These are phyloP conservation scores for Saururus chinensis DNA, from an alignment of 164 flowering plant genomes.

Conservation along the genomic window DNA sequence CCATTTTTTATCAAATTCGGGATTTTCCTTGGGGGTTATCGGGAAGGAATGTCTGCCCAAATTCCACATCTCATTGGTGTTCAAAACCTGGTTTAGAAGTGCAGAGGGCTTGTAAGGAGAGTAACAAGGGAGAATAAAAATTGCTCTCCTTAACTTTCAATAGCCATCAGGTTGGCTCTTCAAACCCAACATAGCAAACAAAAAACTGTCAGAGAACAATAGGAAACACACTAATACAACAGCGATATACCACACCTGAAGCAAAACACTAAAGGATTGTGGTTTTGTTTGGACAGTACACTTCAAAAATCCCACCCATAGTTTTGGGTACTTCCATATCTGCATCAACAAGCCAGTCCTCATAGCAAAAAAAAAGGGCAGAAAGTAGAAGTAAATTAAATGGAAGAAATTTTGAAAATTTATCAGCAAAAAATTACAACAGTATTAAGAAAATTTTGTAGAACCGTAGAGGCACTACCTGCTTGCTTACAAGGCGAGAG, in stretches of 20 bases:
- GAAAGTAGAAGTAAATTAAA: not conserved
- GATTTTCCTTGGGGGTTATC: no score
- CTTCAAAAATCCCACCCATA: constrained; percentile 98
- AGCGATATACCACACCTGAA: constrained; percentile 52
- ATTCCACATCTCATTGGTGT: no score
- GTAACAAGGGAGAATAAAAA: no score
- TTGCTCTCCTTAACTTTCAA: not conserved
- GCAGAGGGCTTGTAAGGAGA: no score
- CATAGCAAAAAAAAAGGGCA: not conserved
- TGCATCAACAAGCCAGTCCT: constrained; percentile 20
- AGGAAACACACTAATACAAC: not conserved
- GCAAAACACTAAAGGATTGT: constrained; percentile 76
- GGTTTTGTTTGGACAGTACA: constrained; percentile 81
- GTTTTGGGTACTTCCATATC: constrained; percentile 97
- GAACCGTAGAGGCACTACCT: no score
- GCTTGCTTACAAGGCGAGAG: constrained; percentile 90
- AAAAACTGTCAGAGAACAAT: not conserved
- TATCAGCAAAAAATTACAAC: no score
- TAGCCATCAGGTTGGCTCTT: not conserved
- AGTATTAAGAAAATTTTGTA: no score
- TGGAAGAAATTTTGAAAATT: not conserved
- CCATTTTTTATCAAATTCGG: no score
- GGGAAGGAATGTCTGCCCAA: no score
- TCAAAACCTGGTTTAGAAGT: no score
- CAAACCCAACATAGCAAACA: not conserved